Conservation (phyloP, 2,329 filamentous ascomycete species). For the Botryotinia convoluta region DNA sequence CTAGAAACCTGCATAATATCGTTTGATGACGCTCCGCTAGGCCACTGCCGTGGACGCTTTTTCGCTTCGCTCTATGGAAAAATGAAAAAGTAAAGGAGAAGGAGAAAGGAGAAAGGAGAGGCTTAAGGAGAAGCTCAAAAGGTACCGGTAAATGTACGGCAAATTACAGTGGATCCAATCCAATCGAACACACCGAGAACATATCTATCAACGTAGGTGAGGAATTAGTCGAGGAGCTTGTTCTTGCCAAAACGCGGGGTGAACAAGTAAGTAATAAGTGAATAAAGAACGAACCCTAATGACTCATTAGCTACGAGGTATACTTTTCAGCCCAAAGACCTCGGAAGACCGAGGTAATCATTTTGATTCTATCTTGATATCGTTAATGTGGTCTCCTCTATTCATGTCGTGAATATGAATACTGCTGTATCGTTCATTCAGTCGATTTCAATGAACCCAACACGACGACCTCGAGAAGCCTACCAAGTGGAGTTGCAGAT, state of each 20-base stretch:
- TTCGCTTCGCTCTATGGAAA: background rate
- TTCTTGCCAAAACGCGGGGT: background rate
- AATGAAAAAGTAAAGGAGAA: background rate
- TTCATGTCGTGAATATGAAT: background rate
- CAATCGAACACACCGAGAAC: background rate
- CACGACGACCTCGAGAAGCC: background rate
- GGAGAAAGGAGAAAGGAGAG: background rate
- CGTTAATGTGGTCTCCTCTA: background rate
- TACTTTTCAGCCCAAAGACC: background rate
- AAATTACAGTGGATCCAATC: background rate
- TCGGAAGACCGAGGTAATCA: background rate
- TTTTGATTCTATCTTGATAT: background rate
- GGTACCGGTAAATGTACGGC: background rate
- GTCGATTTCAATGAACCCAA: background rate
- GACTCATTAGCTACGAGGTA: background rate
- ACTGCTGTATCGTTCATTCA: background rate
- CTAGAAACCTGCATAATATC: background rate
- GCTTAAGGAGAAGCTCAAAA: background rate
- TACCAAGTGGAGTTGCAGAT: background rate
- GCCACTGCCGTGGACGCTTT: conserved; percentile 1
- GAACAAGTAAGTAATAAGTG: background rate
- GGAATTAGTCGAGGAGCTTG: background rate
- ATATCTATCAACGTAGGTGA: background rate
- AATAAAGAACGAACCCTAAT: background rate
- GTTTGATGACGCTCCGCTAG: background rate